Percentiles rank a stretch among this genome's conserved stretches.
Evolutionary conservation across 2,329 filamentous ascomycete species (phyloP).

Genomic region (Epichloe gansuensis): DNA sequence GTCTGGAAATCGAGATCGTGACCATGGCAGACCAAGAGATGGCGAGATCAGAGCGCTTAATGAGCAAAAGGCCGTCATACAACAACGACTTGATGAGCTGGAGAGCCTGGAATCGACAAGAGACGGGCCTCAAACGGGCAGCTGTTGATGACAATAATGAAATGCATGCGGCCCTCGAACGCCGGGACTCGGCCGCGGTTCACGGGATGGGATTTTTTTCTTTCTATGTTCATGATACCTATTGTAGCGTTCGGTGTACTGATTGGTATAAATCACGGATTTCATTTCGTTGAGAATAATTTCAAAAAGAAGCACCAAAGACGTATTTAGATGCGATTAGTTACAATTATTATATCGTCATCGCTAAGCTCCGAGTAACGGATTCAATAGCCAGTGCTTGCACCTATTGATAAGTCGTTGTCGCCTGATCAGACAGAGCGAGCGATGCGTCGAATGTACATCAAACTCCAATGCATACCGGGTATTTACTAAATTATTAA

Average conservation of each 20-base stretch:
- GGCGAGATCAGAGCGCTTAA: slow-evolving; percentile 20
- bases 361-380: too few relatives aligned
- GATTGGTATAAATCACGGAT: not conserved
- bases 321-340: not conserved
- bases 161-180: not conserved
- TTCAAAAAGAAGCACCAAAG: not conserved
- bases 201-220: not conserved
- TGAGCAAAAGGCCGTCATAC: slow-evolving; percentile 23
- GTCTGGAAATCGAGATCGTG: slow-evolving; percentile 12
- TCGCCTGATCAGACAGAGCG: too few relatives aligned
- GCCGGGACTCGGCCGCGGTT: not conserved
- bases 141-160: not conserved
- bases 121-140: not conserved
- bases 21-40: slow-evolving; percentile 10
- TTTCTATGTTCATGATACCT: slow-evolving; percentile 4
- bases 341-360: too few relatives aligned
- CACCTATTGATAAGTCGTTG: too few relatives aligned
- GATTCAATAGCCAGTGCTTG: too few relatives aligned
- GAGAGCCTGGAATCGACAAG: slow-evolving; percentile 8
- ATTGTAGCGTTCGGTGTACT: slow-evolving; percentile 1
- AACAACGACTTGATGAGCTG: slow-evolving; percentile 23
- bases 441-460: too few relatives aligned
- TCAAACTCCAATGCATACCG: too few relatives aligned
- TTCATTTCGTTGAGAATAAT: not conserved
- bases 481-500: too few relatives aligned